Conservation (phyloP, 75 land plant species). For the Chamaecyparis obtusa region DNA sequence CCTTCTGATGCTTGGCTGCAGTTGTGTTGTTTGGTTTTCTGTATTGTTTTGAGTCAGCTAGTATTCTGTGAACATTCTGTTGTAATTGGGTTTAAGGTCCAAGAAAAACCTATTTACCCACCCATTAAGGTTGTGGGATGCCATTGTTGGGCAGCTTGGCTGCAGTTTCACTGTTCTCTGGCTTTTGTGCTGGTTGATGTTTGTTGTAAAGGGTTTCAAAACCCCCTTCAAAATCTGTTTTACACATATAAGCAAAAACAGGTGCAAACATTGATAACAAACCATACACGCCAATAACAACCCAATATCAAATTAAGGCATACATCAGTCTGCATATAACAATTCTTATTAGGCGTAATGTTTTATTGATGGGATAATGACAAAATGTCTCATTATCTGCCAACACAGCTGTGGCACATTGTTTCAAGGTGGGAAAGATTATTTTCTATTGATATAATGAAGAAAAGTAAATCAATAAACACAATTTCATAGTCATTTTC, state of each 20-base stretch:
- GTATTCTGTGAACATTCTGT: too few species aligned
- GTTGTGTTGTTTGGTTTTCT: too few species aligned
- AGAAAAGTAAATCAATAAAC: not conserved
- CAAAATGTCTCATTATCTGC: not conserved
- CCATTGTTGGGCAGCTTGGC: too few species aligned
- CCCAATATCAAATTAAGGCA: not conserved
- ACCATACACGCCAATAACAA: not conserved
- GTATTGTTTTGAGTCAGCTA: too few species aligned
- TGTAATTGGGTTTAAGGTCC: too few species aligned
- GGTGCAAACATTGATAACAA: not conserved
- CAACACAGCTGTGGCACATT: not conserved
- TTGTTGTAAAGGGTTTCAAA: too few species aligned
- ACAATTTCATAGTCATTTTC: conserved; percentile 1
- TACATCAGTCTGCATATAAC: not conserved
- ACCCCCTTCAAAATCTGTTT: too few species aligned
- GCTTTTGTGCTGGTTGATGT: too few species aligned
- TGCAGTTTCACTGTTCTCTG: too few species aligned
- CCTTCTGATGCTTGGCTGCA: too few species aligned
- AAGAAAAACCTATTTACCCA: too few species aligned
- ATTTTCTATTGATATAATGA: not conserved
- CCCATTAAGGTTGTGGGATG: too few species aligned
- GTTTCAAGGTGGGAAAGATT: not conserved
- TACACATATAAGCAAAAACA: not conserved
- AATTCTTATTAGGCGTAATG: not conserved
- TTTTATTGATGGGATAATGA: not conserved